Base-by-base conservation (phyloP, 2,329 filamentous ascomycete genomes). In the Cryphonectria carpinicola region DNA sequence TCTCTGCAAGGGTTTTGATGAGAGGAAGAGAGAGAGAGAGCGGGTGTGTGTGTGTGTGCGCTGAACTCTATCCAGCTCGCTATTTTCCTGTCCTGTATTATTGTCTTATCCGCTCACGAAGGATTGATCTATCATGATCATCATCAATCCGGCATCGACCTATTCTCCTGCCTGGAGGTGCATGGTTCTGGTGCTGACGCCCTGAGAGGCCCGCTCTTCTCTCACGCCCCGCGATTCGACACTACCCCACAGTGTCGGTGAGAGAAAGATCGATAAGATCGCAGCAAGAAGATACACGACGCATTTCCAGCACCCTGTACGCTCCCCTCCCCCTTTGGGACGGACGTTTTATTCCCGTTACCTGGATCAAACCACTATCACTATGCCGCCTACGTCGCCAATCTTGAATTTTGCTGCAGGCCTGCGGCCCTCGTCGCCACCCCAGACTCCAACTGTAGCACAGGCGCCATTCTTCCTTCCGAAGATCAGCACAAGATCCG, bases 161-260 rank as follows among this genome's bases (percentile, higher is more conserved):
- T 78, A 76, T 77, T 82, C 81, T 82, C 82, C 81, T 79, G 78
- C 78, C 77, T 82, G 82, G 83, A 84, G 82, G 78, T 80, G 81
- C 77, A 76, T 82, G 78, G 79, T 81, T 77, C 80, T 80, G 81
- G 78, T 81, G 74, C 78, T 82, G 76, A 82, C 79, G 72, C 82
- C 82, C 76, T 84, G 79, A 83, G 74, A 83, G 74, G 73, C 70
- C 68, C 70, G 73, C 70, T 67, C 69, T 67, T 72, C 61, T 65
- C 65, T 65, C 60, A 54, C 69, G 66, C 75, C 77, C 77, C 77
- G 76, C 78, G 76, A 77, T 77, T 73, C 75, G 17, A 63, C 60
- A 54, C 69, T 74, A 74, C 76, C 76, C 77, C 77, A 77, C 78
- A 77, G 72, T 73, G 66, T 70, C 72, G 71, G 71, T 72, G 71